Evolutionary conservation across 495 filamentous ascomycete species (phyloP).

Genomic region (Hypoxylon crocopeplum): DNA sequence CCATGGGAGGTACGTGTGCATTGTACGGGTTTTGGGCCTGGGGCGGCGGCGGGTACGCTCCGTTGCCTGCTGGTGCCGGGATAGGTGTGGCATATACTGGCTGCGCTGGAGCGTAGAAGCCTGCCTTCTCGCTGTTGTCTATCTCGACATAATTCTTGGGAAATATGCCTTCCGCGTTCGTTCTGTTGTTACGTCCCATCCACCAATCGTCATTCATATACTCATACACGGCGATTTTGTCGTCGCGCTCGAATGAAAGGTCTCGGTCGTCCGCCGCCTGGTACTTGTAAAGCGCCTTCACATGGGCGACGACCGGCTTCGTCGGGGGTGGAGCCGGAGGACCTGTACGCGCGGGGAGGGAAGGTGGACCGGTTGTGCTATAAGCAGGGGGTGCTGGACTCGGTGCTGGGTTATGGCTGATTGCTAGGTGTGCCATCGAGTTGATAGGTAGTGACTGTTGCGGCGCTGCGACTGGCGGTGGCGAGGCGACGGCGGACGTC

Average conservation of each 20-base stretch:
- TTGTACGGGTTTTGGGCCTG: constrained; percentile 55
- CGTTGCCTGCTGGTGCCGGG: constrained; percentile 21
- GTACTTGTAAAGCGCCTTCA: constrained; percentile 86
- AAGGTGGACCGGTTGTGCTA: constrained; percentile 58
- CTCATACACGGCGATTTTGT: constrained; percentile 78
- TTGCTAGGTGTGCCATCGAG: constrained; percentile 51
- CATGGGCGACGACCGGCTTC: constrained; percentile 69
- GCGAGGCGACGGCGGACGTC: constrained; percentile 35
- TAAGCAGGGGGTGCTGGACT: constrained; percentile 53
- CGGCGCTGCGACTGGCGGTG: constrained; percentile 40
- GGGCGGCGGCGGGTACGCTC: constrained; percentile 42
- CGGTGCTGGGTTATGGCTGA: constrained; percentile 43
- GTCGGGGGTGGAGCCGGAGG: constrained; percentile 54
- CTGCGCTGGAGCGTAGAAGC: constrained; percentile 41
- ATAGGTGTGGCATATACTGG: constrained; percentile 38
- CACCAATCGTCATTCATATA: constrained; percentile 98
- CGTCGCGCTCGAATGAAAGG: constrained; percentile 74
- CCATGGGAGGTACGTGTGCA: constrained; percentile 59
- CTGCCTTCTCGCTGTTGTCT: constrained; percentile 43
- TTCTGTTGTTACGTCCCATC: constrained; percentile 83
- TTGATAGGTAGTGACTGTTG: constrained; percentile 49
- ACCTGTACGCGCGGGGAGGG: constrained; percentile 61
- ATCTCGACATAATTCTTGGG: constrained; percentile 84
- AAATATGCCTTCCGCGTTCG: constrained; percentile 87
- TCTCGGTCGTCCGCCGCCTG: constrained; percentile 78